These are phyloP conservation scores for Rhodotorula graminis DNA, from an alignment of 768 basidiomycete species.

Conservation along the genomic window DNA sequence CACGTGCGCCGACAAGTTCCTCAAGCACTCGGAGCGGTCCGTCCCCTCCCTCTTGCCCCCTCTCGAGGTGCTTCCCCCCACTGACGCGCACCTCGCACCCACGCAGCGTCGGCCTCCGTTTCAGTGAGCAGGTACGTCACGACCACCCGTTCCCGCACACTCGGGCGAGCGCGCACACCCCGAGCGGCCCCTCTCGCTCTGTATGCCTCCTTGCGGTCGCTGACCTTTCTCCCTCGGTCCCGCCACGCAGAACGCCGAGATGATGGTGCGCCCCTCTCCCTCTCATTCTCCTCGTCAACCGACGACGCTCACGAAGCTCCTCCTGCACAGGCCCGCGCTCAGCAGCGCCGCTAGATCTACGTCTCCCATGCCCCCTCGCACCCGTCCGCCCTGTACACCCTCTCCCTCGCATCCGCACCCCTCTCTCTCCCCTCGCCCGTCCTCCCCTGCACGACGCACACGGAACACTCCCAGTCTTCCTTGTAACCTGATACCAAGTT, in stretches of 20 bases:
- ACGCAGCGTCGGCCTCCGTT: conserved; percentile 35
- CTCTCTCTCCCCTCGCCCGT: not conserved
- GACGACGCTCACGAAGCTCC: not conserved
- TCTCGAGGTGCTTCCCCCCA: not conserved
- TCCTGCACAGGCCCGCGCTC: conserved; percentile 5
- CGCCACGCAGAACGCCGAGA: conserved; percentile 21
- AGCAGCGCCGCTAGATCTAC: conserved; percentile 2
- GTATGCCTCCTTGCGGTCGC: too few species aligned
- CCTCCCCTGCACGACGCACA: too few species aligned
- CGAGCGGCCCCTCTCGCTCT: too few species aligned
- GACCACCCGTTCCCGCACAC: too few species aligned
- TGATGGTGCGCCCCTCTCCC: conserved; percentile 17
- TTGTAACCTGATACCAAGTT: not conserved
- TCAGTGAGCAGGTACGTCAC: conserved; percentile 11
- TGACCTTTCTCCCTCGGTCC: not conserved
- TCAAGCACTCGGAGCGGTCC: conserved; percentile 55
- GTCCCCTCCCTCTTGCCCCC: not conserved
- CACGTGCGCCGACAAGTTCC: conserved; percentile 95
- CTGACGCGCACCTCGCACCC: not conserved
- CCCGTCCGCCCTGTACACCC: not conserved
- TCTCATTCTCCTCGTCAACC: too few species aligned
- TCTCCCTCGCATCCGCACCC: not conserved
- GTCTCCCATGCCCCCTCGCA: not conserved
- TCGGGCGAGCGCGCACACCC: too few species aligned
- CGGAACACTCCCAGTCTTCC: too few species aligned